These are phyloP conservation scores for Globisporangium takayamanum DNA, from an alignment of 352 stramenopile species.

Conservation along the genomic window DNA sequence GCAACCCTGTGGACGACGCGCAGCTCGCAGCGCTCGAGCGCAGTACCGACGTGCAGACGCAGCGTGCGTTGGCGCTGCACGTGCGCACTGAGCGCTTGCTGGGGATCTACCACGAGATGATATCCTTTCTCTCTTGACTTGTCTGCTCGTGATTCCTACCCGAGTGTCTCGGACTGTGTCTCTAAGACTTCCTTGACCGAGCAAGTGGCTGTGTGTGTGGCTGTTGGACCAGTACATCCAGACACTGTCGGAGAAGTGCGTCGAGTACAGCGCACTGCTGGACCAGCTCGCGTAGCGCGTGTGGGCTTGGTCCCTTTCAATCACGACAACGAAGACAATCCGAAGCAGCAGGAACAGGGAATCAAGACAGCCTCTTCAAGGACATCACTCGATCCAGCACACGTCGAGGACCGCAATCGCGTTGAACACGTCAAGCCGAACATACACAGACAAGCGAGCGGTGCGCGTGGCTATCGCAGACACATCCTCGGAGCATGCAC, in stretches of 20 bases:
- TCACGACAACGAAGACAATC: no score
- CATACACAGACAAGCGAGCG: no score
- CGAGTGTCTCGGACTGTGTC: neutral
- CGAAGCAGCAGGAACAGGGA: no score
- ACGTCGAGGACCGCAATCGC: no score
- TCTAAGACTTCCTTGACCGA: slow-evolving; percentile 10
- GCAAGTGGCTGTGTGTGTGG: neutral
- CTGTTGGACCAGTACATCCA: slow-evolving; percentile 22
- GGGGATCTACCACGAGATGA: slow-evolving; percentile 56
- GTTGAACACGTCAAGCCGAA: no score
- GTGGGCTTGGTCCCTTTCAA: no score
- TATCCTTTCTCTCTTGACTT: slow-evolving; percentile 19
- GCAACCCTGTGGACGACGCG: slow-evolving; percentile 12
- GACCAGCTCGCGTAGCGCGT: slow-evolving; percentile 26
- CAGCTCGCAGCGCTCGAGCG: slow-evolving; percentile 30
- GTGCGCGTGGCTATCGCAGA: no score
- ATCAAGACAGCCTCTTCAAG: no score
- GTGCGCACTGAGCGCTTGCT: slow-evolving; percentile 43
- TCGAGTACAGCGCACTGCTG: slow-evolving; percentile 52
- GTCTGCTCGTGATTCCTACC: neutral
- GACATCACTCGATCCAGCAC: no score
- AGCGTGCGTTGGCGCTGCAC: slow-evolving; percentile 43
- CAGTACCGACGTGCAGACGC: slow-evolving; percentile 23
- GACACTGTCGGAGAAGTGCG: slow-evolving; percentile 63
- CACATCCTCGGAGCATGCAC: no score